These are phyloP conservation scores for Cladosporium phlei DNA, from an alignment of 2,329 filamentous ascomycete species.

Conservation along the genomic window DNA sequence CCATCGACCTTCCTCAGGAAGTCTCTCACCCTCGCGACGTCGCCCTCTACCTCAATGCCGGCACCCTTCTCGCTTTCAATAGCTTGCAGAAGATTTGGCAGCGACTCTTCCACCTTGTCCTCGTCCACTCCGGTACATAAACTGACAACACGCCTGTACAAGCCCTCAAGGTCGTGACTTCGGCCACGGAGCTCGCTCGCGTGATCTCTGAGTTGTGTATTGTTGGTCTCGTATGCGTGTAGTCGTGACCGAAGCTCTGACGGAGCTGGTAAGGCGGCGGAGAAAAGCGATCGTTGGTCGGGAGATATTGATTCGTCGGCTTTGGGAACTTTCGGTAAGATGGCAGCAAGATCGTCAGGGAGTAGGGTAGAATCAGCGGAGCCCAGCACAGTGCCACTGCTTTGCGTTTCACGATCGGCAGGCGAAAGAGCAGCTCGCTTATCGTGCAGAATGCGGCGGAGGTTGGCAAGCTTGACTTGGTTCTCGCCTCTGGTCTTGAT, in stretches of 20 bases:
- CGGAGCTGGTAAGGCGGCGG: slow-evolving; percentile 25
- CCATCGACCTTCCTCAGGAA: slow-evolving; percentile 76
- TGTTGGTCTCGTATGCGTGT: slow-evolving; percentile 65
- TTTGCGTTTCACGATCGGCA: slow-evolving; percentile 47
- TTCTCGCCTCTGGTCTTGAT: slow-evolving; percentile 60
- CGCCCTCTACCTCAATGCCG: slow-evolving; percentile 39
- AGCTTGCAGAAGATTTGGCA: slow-evolving; percentile 76
- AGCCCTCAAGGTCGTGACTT: slow-evolving; percentile 77
- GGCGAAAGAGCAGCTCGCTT: slow-evolving; percentile 17
- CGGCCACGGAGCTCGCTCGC: slow-evolving; percentile 69
- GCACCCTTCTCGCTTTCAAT: slow-evolving; percentile 70
- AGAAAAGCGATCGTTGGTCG: slow-evolving; percentile 16
- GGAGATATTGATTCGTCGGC: background rate
- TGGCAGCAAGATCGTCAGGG: background rate
- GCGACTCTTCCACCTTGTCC: slow-evolving; percentile 70
- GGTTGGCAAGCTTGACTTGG: slow-evolving; percentile 69
- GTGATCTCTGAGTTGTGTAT: slow-evolving; percentile 61
- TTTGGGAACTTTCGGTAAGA: background rate
- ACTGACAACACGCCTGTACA: slow-evolving; percentile 83
- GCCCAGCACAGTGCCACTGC: background rate
- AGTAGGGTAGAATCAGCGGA: slow-evolving; percentile 6
- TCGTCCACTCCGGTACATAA: slow-evolving; percentile 79
- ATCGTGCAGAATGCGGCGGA: slow-evolving; percentile 67
- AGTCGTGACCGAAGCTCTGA: slow-evolving; percentile 58
- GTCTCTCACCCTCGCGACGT: slow-evolving; percentile 70